Base-by-base conservation (phyloP, 2,329 filamentous ascomycete genomes). In the Penicillium expansum region DNA sequence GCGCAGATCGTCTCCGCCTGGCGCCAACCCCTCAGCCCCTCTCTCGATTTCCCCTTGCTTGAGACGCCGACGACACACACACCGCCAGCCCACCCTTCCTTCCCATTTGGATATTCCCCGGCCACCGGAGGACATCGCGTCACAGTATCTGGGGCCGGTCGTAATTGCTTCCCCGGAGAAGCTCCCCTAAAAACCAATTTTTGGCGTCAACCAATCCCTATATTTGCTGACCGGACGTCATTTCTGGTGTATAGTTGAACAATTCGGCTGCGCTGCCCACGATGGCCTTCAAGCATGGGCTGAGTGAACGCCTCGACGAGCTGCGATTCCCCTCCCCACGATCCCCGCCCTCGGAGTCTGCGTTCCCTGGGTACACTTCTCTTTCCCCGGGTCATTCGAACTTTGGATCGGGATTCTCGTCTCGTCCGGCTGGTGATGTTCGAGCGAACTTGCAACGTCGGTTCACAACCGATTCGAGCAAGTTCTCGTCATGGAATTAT, bases 381-480 rank as follows among this genome's bases (percentile, higher is more conserved):
- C 87, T 90, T 70, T 84, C 86, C 67, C 86, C 90, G 62, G 75
- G 76, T 73, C 88, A 88, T 74, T 83, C 84, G 70, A 81, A 79
- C 70, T 85, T 86, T 70, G 81, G 86, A 73, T 80, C 78, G 48
- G 83, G 83, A 63, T 80, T 83, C 63, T 76, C 80, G 1, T 45
- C 54, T 56, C 74, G 79, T 55, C 74, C 80, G 60, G 74, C 83
- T 62, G 83, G 85, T 74, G 91, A 96, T 71, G 83, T 84, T 64
- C 87, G 92, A 75, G 85, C 86, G 62, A 87, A 86, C 67, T 82
- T 97, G 72, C 91, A 92, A 76, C 88, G 93, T 70, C 89, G 93
- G 71, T 97, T 97, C 78, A 97, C 93, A 62, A 94, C 92, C 56
- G 95, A 96, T 78, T 87, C 90, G 77, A 83, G 91, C 76, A 83